A percentile compares a stretch with the other conserved stretches of the same genome.
Conservation (phyloP, 2,329 filamentous ascomycete genomes). For the Colletotrichum kahawae region DNA sequence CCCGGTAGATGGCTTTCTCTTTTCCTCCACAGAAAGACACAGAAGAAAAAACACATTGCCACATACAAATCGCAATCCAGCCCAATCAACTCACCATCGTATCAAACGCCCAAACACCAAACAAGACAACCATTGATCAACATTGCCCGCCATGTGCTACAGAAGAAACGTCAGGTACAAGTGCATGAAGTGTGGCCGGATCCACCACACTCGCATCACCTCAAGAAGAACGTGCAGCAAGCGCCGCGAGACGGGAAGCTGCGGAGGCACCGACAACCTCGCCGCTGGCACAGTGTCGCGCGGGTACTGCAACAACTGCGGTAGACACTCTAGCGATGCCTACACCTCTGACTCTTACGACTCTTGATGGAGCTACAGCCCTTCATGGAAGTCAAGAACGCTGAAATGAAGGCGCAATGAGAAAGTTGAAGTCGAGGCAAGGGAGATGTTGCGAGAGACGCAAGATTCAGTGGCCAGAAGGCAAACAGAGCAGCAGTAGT, state of each 20-base stretch:
- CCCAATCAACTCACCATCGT: no score
- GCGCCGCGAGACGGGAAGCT: neutral
- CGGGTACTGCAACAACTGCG: neutral
- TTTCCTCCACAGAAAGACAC: neutral
- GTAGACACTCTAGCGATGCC: neutral
- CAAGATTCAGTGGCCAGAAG: neutral
- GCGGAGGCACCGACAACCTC: neutral
- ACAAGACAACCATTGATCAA: neutral
- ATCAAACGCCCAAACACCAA: neutral
- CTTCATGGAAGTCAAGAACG: rapidly evolving
- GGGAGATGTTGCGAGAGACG: neutral
- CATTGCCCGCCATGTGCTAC: neutral
- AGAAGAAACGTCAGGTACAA: neutral
- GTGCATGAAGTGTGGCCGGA: neutral
- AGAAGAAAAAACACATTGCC: neutral
- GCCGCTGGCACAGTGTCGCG: neutral
- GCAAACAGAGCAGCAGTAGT: neutral
- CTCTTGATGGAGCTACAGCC: neutral
- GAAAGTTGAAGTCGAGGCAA: rapidly evolving
- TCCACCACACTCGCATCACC: neutral
- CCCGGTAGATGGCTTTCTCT: neutral
- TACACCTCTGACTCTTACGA: neutral
- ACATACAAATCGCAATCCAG: neutral
- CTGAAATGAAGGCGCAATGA: rapidly evolving
- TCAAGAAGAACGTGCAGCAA: neutral